Evolutionary conservation across 2,329 filamentous ascomycete genomes (phyloP), one percentile per base, ranked within the genome.

Genomic region (Knufia petricola): DNA sequence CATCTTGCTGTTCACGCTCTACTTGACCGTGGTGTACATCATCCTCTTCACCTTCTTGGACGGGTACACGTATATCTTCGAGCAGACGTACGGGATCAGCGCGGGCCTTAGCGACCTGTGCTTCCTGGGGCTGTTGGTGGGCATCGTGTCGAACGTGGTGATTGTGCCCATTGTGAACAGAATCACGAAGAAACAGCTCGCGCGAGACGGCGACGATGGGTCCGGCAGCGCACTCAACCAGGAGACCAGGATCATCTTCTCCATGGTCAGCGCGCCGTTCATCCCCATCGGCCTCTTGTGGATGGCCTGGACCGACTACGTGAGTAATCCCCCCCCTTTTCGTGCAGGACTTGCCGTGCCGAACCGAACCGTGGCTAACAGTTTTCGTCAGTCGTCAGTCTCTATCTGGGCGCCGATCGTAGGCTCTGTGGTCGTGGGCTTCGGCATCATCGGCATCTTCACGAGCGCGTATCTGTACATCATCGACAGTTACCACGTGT

Each of bases 401-500:
- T 71, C 69, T 6, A 69, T 73, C 55, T 78, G 74, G 74, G 71
- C 68, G n/a, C 70, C 72, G 0, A 64, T 79, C 1, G 60, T 62
- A 1, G 73, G 74, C 1, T 73, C 67, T 13, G 67, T 71, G 1
- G 53, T 77, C 0, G 76, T 79, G 55, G 75, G 76, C 4, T 70
- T 70, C 52, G 73, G 72, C 1, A 66, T 72, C 23, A 66, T 73
- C 7, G 67, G 67, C 38, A 64, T 76, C 9, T 77, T 76, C 59
- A 71, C 75, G 51, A 68, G 65, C 45, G 68, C 65, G 34, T 77
- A 76, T 48, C 70, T 76, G 64, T 80, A 80, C 57, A 72, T 80
- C 46, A 78, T 79, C 50, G 75, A 79, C 54, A 68, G 67, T 7
- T 81, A 79, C 55, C 72, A 74, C 38, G 66, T 67, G 6, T 76